phyloP scores from a whole-genome alignment of 495 filamentous ascomycete species.

The Aspergillus baeticus region DNA sequence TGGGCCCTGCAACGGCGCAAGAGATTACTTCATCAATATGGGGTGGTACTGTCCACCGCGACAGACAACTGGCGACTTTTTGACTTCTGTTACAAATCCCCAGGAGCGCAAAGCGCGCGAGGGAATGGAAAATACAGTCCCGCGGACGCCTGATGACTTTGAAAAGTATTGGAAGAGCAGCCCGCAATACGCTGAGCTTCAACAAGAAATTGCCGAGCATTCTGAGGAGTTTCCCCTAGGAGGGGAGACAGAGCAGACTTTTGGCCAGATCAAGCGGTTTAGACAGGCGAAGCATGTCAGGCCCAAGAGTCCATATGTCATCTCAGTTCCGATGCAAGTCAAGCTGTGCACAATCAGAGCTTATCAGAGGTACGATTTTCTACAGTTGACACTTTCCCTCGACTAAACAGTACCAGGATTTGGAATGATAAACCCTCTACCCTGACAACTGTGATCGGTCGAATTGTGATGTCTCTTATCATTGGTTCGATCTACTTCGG shows the following conservation, averaged over 20 bases:
- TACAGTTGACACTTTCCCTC: slow-evolving; percentile 14
- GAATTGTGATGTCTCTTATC: slow-evolving; percentile 75
- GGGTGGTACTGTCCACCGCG: slow-evolving; percentile 59
- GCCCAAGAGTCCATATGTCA: slow-evolving; percentile 44
- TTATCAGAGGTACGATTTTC: slow-evolving; percentile 41
- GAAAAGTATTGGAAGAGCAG: slow-evolving; percentile 60
- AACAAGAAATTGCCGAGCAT: slow-evolving; percentile 50
- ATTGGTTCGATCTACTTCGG: slow-evolving; percentile 88
- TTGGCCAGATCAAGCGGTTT: slow-evolving; percentile 31
- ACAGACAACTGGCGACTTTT: slow-evolving; percentile 67
- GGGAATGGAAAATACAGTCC: slow-evolving; percentile 63
- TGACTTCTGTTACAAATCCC: slow-evolving; percentile 70
- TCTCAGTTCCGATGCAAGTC: slow-evolving; percentile 47
- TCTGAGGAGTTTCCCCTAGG: slow-evolving; percentile 38
- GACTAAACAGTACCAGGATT: slow-evolving; percentile 47
- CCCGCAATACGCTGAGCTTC: slow-evolving; percentile 44
- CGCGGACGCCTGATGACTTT: slow-evolving; percentile 70
- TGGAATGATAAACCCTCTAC: slow-evolving; percentile 74
- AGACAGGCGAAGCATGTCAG: slow-evolving; percentile 45
- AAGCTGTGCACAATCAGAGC: slow-evolving; percentile 49
- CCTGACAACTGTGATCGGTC: slow-evolving; percentile 74
- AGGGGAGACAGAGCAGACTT: slow-evolving; percentile 29
- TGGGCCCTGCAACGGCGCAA: slow-evolving; percentile 56
- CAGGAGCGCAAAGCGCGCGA: slow-evolving; percentile 58
- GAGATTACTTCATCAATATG: slow-evolving; percentile 60